These are phyloP conservation scores for Auriculariales sp. DNA, from an alignment of 768 basidiomycete species.

Conservation along the genomic window DNA sequence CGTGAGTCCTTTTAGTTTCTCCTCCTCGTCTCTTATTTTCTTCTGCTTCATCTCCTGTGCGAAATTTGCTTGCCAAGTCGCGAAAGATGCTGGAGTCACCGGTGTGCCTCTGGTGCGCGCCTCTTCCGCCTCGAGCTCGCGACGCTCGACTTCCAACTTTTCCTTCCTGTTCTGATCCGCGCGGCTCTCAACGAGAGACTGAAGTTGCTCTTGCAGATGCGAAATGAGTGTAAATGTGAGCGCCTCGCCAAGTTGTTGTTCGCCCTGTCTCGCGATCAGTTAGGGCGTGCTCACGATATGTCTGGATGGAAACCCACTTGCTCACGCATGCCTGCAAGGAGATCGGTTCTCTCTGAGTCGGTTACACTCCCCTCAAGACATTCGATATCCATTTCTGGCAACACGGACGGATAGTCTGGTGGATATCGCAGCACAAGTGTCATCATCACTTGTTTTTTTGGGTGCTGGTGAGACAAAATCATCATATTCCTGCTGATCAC, in stretches of 20 bases:
- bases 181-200: constrained; percentile 44
- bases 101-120: constrained; percentile 82
- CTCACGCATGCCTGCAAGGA: constrained; percentile 37
- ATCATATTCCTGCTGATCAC: too few species aligned
- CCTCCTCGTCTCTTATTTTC: constrained; percentile 64
- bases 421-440: constrained; percentile 63
- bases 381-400: constrained; percentile 61
- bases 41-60: constrained; percentile 48
- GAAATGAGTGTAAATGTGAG: constrained; percentile 95
- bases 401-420: constrained; percentile 67
- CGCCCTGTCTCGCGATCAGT: constrained; percentile 35
- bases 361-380: constrained; percentile 40
- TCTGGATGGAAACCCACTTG: constrained; percentile 33
- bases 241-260: constrained; percentile 86
- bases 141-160: constrained; percentile 59
- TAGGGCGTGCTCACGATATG: background rate
- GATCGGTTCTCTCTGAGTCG: constrained; percentile 34
- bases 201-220: constrained; percentile 66
- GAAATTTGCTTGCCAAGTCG: constrained; percentile 66
- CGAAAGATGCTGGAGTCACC: constrained; percentile 73
- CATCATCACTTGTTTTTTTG: constrained; percentile 43
- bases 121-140: constrained; percentile 74
- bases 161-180: constrained; percentile 39
- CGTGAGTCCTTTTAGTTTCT: constrained; percentile 49
- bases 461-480: constrained; percentile 5